Conservation (phyloP, 2,329 filamentous ascomycete genomes). For the Penicillium sp. region DNA sequence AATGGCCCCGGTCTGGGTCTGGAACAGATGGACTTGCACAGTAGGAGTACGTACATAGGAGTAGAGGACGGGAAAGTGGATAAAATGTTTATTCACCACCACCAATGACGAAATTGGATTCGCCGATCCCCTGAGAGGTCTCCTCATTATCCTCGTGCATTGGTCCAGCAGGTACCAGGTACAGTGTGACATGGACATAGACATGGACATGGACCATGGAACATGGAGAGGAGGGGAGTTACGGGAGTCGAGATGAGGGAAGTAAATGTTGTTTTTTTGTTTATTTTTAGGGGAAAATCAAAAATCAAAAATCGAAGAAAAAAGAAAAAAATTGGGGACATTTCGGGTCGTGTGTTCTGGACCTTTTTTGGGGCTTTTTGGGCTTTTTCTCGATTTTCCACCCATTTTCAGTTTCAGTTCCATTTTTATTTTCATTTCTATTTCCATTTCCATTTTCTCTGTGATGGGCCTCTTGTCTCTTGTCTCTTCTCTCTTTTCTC, state of each 20-base stretch:
- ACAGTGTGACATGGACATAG: conserved; percentile 5
- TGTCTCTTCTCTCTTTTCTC: conserved; percentile 14
- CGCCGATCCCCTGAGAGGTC: conserved; percentile 1
- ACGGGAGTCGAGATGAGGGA: background rate
- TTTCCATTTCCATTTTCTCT: background rate
- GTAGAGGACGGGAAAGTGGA: background rate
- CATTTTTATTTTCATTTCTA: background rate
- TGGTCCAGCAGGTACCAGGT: conserved; percentile 15
- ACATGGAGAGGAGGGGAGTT: too few species aligned
- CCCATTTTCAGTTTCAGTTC: background rate
- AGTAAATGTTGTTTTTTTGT: conserved; percentile 7
- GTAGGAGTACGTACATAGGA: background rate
- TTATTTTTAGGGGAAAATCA: conserved; percentile 14
- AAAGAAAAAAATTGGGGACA: too few species aligned
- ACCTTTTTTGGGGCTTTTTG: background rate
- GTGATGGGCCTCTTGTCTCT: background rate
- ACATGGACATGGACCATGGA: background rate
- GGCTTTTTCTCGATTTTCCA: background rate
- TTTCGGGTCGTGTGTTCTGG: background rate
- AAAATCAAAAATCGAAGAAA: conserved; percentile 11
- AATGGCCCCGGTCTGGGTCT: background rate
- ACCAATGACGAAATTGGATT: background rate
- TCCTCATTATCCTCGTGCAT: too few species aligned
- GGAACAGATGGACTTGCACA: background rate
- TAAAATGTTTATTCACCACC: background rate